Evolutionary conservation across 371 early-diverging fungal genomes (phyloP), one percentile per base, ranked within the genome.

Genomic region (Lichtheimia hyalospora): DNA sequence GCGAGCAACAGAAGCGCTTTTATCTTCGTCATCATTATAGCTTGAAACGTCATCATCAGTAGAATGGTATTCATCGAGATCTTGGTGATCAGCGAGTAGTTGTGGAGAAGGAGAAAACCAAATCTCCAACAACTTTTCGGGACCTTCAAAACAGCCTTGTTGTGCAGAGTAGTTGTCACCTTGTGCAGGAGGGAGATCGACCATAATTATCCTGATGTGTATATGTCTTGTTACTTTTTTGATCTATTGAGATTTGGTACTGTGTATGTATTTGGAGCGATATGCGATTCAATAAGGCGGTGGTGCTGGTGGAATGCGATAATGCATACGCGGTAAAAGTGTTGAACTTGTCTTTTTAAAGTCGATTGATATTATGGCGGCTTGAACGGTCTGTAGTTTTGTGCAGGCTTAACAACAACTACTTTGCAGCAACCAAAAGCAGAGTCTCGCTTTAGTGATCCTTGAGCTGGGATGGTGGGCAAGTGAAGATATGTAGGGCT

Each of bases 111-210:
- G 68, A 50, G 68, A 68, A 57, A 68, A 68, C 68, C 68, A 96
- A 57, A 97, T 87, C 71, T 97, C 98, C 54, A 97, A 74, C 18
- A 97, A 83, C 77, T 96, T 97, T 69, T 96, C 98, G 57, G 97
- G 95, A 25, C 98, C 96, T 73, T 97, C 92, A 65, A 92, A 92
- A 54, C 75, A 77, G 48, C 85, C 85, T 55, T 71, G 63, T 58
- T 75, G 70, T 54, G 73, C 73, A 18, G 79, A 79, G 54, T 79
- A 79, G 63, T 79, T 75, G 54, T 73, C 63, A 27, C 74, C 73
- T 49, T 56, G 57, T 46, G 50, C 16, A 34, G 59, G 54, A 23
- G 41, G 52, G n/a, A 58, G 62, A 28, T 60, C 61, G 46, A 64
- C 63, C 67, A 62, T 62, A 42, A 52, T 48, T 61, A 24, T 55